Base-by-base conservation (phyloP, 306 rosid genomes). In the Citrullus mucosospermus region DNA sequence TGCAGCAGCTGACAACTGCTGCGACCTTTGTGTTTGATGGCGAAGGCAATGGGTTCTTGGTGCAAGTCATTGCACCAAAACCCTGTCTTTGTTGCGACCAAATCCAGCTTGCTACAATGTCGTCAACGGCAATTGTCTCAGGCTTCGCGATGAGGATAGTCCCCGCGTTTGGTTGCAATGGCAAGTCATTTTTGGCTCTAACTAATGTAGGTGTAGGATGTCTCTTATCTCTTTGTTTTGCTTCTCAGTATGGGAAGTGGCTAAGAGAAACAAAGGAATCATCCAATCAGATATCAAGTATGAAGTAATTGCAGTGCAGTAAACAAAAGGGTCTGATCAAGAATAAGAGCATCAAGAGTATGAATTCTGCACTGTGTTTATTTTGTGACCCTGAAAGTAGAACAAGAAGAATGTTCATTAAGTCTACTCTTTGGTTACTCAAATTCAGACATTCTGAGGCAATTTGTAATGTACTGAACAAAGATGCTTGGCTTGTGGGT, bases 101-200 rank as follows among this genome's bases (percentile, higher is more conserved):
- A 80, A 89, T 85, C 88, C 82, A 81, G 83, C 78, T 55, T 75
- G 66, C 53, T 69, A 74, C 80, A 56, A 56, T 62, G 80, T 80
- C 2, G 60, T 28, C 25, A 1, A 72, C 34, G 80, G 65, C 79
- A 78, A 61, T 76, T 80, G 87, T 80, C 77, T 17, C 57, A 41
- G 46, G 80, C 68, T 84, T 84, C 70, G 67, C 60, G 74, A 51
- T 36, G 57, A 72, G 82, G 84, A 36, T 86, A 8, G 82, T 59
- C 87, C 83, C 76, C 54, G 54, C 90, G 62, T 86, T 85, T 84
- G 97, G 97, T 87, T 84, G 87, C 79, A 75, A 54, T 73, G 79
- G 65, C 97, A 91, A 89, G 14, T 87, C 93, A 86, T 89, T 78
- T 91, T 84, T 90, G 96, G 96, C 97, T 92, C 96, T 22, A 9